Base-by-base conservation (phyloP, 352 stramenopile species). In the Phytophthora europaea region DNA sequence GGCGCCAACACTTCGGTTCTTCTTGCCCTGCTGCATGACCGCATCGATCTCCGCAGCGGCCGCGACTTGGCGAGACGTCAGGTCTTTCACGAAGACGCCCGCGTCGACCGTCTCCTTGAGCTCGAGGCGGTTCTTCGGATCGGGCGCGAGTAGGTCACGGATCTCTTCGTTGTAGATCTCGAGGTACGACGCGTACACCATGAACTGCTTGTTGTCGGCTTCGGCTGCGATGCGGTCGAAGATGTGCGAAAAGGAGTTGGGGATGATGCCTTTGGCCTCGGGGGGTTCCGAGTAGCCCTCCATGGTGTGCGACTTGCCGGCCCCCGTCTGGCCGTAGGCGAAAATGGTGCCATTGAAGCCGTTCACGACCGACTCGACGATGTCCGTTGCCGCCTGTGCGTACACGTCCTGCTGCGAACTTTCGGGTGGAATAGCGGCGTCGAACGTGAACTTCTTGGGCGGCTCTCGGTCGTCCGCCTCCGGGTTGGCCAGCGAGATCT, bases 141-240 rank as follows among this genome's bases (percentile, higher is more conserved):
- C 94, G 31, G 89, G 78, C 0, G 85, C 88, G 18, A 99, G 78
- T 10, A 99, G 84, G 66, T 99, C 97, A 13, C 94, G 83, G 68
- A 99, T 98, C 69, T 99, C 94, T 84, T 99, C 97, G 76, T 99
- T 99, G 82, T 99, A 99, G 67, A 99, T 99, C 77, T 99, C 97
- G 18, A 99, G 84, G 72, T 99, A 99, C 3, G 89, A 98, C 18
- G 96, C 93, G 60, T 96, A 88, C 8, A 99, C 96, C 54, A 99
- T 87, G 70, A 98, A 98, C 76, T 98, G 95, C 52, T 97, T 93
- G 55, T 68, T 74, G 56, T 88, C 85, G 13, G 87, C 76, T 40
- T 91, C 88, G 2, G 78, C 76, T 22, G 85, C 81, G 56, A 99
- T 96, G 59, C 94, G 88, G 62, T 98, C 94, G 73, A 99, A 99